Percentiles rank a stretch among this genome's conserved stretches.
These are phyloP conservation scores for Cryphonectria nitschkei DNA, from an alignment of 2,329 filamentous ascomycete genomes.

Conservation along the genomic window DNA sequence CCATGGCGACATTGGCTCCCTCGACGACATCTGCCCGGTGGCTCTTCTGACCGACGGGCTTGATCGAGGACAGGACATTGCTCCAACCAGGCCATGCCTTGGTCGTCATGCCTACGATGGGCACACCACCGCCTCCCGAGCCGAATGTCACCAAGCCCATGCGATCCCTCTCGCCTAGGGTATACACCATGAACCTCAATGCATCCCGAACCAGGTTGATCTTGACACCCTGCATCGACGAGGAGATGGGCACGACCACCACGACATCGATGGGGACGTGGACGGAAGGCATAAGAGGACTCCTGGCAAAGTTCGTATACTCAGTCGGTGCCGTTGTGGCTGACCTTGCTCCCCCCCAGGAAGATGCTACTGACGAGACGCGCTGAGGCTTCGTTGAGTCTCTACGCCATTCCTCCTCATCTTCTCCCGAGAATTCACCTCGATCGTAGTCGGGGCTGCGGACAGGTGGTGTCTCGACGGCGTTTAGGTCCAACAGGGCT, in stretches of 20 bases:
- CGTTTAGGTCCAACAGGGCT: slow-evolving; percentile 81
- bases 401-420: slow-evolving; percentile 87
- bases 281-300: slow-evolving; percentile 55
- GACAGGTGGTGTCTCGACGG: slow-evolving; percentile 64
- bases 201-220: slow-evolving; percentile 93
- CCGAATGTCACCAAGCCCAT: slow-evolving; percentile 98
- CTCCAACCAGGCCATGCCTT: slow-evolving; percentile 93
- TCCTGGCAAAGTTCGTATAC: slow-evolving; percentile 74
- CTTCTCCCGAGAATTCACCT: slow-evolving; percentile 75
- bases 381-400: slow-evolving; percentile 59
- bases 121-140: slow-evolving; percentile 88
- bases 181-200: slow-evolving; percentile 87
- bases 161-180: slow-evolving; percentile 87
- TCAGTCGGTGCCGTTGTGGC: slow-evolving; percentile 88
- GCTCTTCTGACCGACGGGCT: slow-evolving; percentile 94
- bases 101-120: slow-evolving; percentile 96
- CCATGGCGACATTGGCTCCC: slow-evolving; percentile 97
- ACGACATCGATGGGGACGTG: slow-evolving; percentile 96
- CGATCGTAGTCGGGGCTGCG: slow-evolving; percentile 79
- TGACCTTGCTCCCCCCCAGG: slow-evolving; percentile 80
- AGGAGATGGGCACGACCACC: slow-evolving; percentile 94
- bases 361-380: slow-evolving; percentile 80
- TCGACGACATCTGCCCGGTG: slow-evolving; percentile 95
- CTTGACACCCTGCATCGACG: slow-evolving; percentile 99
- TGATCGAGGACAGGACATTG: slow-evolving; percentile 82